Conservation (phyloP, 176 grass and related monocot genomes). For the Poa annua region DNA sequence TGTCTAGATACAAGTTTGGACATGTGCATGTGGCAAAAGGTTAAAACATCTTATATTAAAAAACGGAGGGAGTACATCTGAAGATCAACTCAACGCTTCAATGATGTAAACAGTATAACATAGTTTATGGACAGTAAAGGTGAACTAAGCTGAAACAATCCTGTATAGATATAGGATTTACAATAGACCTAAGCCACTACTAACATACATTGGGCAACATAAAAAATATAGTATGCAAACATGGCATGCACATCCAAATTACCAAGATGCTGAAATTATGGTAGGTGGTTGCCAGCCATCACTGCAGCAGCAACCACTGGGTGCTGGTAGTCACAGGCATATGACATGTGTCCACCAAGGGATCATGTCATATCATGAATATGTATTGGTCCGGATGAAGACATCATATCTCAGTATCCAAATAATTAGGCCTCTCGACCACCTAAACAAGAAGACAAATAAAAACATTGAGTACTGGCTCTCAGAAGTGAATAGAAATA, state of each 20-base stretch:
- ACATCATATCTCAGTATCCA: constrained; percentile 60
- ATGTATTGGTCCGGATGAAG: constrained; percentile 18
- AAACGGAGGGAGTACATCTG: too few relatives aligned
- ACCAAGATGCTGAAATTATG: background rate
- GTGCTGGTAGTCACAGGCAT: background rate
- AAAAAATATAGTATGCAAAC: constrained; percentile 14
- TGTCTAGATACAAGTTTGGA: too few relatives aligned
- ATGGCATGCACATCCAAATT: constrained; percentile 29
- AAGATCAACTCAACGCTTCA: constrained; percentile 17
- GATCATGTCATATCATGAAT: constrained; percentile 7
- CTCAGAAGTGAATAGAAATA: background rate
- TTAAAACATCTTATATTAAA: too few relatives aligned
- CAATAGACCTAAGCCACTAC: constrained; percentile 31
- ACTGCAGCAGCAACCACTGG: constrained; percentile 20
- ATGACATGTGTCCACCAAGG: background rate
- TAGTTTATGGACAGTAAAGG: constrained; percentile 48
- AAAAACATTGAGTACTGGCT: constrained; percentile 18
- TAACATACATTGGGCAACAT: constrained; percentile 37
- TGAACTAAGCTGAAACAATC: constrained; percentile 37
- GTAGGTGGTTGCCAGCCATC: constrained; percentile 1
- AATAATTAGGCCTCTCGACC: constrained; percentile 53
- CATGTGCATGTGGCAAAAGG: too few relatives aligned
- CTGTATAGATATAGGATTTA: constrained; percentile 47
- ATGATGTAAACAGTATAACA: constrained; percentile 34
- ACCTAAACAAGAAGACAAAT: constrained; percentile 49